Base-by-base conservation (phyloP, 108 stramenopile species). In the Epithemia pelagica region DNA sequence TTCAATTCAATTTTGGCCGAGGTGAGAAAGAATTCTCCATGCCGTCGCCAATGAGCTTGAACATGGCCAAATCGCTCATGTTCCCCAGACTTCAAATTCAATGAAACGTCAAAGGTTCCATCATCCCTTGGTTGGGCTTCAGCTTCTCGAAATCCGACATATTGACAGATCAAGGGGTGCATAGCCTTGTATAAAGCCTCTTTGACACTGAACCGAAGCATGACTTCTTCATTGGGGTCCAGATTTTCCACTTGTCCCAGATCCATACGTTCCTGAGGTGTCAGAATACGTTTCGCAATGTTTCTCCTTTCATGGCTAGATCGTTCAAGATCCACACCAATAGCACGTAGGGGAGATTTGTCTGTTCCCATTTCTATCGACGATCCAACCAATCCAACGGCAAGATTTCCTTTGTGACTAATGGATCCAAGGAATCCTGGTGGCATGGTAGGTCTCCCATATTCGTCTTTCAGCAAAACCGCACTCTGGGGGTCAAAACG, bases 111-210 rank as follows among this genome's bases (percentile, higher is more conserved):
- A 10, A 86, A 89, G n/a, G 87, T 86, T 8, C 92, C 92, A 82
- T 90, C 82, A 20, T 71, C 52, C 15, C 72, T 56, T 10, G 92
- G 92, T 54, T 77, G 79, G 23, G 89, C 78, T 71, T 90, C 89
- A 2, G 84, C 92, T 63, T 94, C 86, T 67, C 88, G 85, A 63
- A 94, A 89, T 27, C 89, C 89, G 37, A 90, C 88, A 58, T 90
- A 90, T 63, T 90, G 85, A 67, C 83, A 82, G 1, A 90, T 55
- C 37, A 89, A 65, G 54, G 92, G 89, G 66, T 94, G 86, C 72
- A 83, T 80, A 3, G 92, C 89, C 72, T 94, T 94, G 79, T 94
- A 94, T 19, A 94, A 73, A 31, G 84, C 82, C 65, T 94, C 92
- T 61, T 94, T 94, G 20, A 94, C 70, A 59, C 88, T 84, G 57